Evolutionary conservation across 371 early-diverging fungal species (phyloP).

Genomic region (Paraphysoderma sedebokerense): DNA sequence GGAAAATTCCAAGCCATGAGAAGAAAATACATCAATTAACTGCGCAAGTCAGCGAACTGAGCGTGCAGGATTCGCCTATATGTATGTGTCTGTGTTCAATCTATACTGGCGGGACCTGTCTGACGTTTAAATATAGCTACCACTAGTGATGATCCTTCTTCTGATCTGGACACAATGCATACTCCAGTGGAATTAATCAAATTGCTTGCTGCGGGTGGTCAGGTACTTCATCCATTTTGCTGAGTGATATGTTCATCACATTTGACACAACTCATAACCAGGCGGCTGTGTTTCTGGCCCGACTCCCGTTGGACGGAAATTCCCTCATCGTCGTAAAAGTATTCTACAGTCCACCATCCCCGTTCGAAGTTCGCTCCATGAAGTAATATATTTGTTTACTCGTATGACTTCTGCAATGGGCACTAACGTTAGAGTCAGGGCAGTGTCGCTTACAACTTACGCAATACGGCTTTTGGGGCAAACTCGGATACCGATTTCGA

Average conservation of each 20-base stretch:
- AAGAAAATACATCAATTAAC: too few species aligned
- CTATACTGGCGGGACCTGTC: too few species aligned
- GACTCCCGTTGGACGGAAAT: neutral
- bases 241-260: too few species aligned
- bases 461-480: neutral
- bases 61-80: too few species aligned
- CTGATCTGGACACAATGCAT: too few species aligned
- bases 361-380: neutral
- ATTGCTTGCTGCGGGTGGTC: neutral
- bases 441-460: neutral
- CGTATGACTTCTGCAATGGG: neutral
- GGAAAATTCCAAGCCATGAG: too few species aligned
- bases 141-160: too few species aligned
- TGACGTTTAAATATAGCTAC: too few species aligned
- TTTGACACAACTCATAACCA: too few species aligned
- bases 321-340: neutral
- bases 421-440: neutral
- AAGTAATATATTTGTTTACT: neutral
- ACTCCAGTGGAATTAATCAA: neutral
- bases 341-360: neutral
- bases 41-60: too few species aligned
- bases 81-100: too few species aligned
- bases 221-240: too few species aligned
- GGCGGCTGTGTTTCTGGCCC: constrained; percentile 1
- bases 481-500: neutral